Conservation (phyloP, 495 filamentous ascomycete genomes). For the Trichoderma asperelloides region DNA sequence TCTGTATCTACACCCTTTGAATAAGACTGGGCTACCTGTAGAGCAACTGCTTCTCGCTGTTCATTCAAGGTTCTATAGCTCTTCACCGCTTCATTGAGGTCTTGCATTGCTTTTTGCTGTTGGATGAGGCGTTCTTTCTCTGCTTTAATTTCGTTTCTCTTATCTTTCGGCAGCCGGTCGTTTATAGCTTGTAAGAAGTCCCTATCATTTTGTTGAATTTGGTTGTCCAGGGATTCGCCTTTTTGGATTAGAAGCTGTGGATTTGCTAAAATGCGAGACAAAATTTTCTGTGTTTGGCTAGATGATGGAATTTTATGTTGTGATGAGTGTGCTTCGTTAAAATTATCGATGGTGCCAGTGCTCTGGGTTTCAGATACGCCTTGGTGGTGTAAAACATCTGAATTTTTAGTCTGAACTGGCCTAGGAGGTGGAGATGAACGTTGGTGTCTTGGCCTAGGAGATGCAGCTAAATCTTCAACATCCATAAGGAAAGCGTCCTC, state of each 20-base stretch:
- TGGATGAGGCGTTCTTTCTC: slow-evolving; percentile 24
- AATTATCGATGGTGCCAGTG: not conserved
- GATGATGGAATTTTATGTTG: not conserved
- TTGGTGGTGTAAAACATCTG: not conserved
- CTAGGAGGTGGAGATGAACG: not conserved
- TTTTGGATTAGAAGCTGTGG: slow-evolving; percentile 13
- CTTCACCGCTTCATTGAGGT: slow-evolving; percentile 21
- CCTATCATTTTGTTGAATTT: slow-evolving; percentile 24
- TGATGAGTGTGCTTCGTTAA: not conserved
- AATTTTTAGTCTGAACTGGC: not conserved
- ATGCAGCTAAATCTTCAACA: slow-evolving; percentile 5
- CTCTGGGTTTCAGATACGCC: not conserved
- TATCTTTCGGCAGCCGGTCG: slow-evolving; percentile 21
- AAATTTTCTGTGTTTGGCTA: not conserved
- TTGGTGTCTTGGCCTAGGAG: not conserved
- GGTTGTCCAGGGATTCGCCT: slow-evolving; percentile 23
- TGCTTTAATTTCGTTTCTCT: slow-evolving; percentile 25
- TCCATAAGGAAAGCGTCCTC: slow-evolving; percentile 13
- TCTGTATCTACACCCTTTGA: slow-evolving; percentile 27
- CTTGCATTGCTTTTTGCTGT: slow-evolving; percentile 24
- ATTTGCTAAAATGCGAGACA: not conserved
- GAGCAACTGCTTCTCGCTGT: slow-evolving; percentile 27
- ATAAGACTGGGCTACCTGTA: slow-evolving; percentile 29
- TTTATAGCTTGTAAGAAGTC: slow-evolving; percentile 25
- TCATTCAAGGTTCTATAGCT: slow-evolving; percentile 21